Base-by-base conservation (phyloP, 75 land plant genomes). In the Sequoiadendron giganteum region DNA sequence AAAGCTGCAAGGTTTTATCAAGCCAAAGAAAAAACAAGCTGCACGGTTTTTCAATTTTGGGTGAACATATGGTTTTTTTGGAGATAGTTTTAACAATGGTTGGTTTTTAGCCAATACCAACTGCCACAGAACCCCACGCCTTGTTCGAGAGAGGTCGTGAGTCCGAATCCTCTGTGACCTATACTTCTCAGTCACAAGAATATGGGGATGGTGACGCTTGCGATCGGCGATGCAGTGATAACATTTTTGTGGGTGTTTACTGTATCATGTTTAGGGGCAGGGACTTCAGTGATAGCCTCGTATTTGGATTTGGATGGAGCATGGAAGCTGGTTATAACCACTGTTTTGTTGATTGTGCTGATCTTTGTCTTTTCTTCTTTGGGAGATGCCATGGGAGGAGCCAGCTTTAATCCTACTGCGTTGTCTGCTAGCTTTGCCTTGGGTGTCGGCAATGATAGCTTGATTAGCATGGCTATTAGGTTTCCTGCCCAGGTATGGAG, bases 211-310 rank as follows among this genome's bases (percentile, higher is more conserved):
- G 85, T 94, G n/a, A 92, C 87, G 90, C 87, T 89, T 28, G 95
- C 95, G 5, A 86, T 91, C 4, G 93, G 86, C 32, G 99, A 97
- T 86, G 91, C 91, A 10, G 82, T 93, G 45, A 78, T 95, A 78
- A 95, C 99, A 4, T 96, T 92, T 90, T 83, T 95, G 88, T 97
- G 98, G 98, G 92, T 97, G 55, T 91, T 96, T 82, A 83, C 85
- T 56, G 90, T 86, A 16, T 92, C 99, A 9, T 93, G 92, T 11
- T 42, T 97, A 40, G 95, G 97, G 0, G 91, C 92, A 7, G 45
- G 85, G 79, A 90, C 96, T 39, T 82, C 91, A 25, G 40, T 89
- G 14, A 58, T 96, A 42, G 87, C 95, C 30, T 56, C 94, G 1
- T 85, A 70, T 48, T 73, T 95, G 7, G 92, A 88, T 0, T 88